These are phyloP conservation scores for Tulasnella sp. DNA, from an alignment of 768 basidiomycete species.

Conservation along the genomic window DNA sequence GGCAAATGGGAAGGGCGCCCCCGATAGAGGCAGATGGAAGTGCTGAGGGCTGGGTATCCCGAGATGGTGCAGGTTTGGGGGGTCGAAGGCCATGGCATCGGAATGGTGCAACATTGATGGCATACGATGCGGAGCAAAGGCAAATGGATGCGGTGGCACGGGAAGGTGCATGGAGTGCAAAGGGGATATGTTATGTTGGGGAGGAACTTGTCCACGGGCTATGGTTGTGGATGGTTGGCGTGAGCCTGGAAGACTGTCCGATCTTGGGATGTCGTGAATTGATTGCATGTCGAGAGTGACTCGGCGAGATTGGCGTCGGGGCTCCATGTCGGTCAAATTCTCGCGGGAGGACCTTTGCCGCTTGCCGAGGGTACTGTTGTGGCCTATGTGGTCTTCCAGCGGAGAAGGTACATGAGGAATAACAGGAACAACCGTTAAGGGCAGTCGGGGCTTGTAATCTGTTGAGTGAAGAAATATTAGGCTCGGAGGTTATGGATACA, in stretches of 20 bases:
- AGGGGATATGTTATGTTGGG: too few species aligned
- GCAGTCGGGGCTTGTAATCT: conserved; percentile 20
- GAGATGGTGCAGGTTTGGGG: background rate
- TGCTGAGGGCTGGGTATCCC: background rate
- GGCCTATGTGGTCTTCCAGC: background rate
- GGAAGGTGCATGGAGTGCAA: conserved; percentile 1
- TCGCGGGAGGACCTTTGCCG: background rate
- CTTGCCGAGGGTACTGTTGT: conserved; percentile 1
- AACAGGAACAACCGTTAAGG: conserved; percentile 13
- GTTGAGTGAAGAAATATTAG: background rate
- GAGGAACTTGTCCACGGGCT: background rate
- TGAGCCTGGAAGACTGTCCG: conserved; percentile 3
- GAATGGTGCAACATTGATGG: background rate
- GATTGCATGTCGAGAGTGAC: background rate
- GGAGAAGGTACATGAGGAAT: conserved; percentile 4
- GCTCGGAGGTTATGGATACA: background rate
- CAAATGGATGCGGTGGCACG: background rate
- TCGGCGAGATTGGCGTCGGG: conserved; percentile 6
- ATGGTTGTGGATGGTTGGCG: background rate
- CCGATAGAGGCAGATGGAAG: too few species aligned
- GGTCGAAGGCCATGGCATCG: background rate
- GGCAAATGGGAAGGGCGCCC: too few species aligned
- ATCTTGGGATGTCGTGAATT: background rate
- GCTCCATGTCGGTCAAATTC: background rate
- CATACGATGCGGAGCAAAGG: background rate